phyloP scores from a whole-genome alignment of 805 yeast genomes.

The Candida takata region DNA sequence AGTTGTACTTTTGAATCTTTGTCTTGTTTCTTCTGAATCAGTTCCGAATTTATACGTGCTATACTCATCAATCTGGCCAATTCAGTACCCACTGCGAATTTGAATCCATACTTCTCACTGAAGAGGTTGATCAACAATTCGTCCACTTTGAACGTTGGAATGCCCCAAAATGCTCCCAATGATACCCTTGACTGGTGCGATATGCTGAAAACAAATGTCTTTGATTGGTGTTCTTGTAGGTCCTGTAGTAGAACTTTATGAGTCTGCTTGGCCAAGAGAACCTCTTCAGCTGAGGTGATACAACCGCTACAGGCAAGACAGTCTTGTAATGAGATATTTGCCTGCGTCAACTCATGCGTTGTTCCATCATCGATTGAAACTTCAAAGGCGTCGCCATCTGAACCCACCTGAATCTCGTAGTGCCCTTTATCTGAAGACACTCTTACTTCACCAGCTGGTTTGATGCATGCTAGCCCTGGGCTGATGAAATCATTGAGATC shows the following conservation, averaged over 20 bases:
- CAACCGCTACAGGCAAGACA: conserved; percentile 97
- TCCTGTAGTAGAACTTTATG: conserved; percentile 69
- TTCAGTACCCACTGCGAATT: conserved; percentile 76
- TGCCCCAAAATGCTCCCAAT: conserved; percentile 57
- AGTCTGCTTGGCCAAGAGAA: conserved; percentile 83
- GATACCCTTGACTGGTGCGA: conserved; percentile 86
- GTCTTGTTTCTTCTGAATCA: conserved; percentile 12
- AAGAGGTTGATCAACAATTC: conserved; percentile 52
- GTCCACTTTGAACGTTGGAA: conserved; percentile 54
- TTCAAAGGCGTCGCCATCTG: conserved; percentile 48
- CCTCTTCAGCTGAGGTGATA: conserved; percentile 95
- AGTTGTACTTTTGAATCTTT: conserved; percentile 25
- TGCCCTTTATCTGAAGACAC: conserved; percentile 18
- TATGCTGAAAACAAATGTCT: conserved; percentile 63
- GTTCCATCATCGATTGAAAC: conserved; percentile 54
- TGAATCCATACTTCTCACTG: conserved; percentile 54
- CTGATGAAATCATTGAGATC: conserved; percentile 91
- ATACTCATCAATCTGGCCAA: conserved; percentile 69
- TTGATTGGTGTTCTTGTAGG: conserved; percentile 32
- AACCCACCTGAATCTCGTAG: conserved; percentile 50
- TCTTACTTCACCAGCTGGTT: conserved; percentile 56
- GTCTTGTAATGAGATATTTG: conserved; percentile 84
- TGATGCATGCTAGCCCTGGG: conserved; percentile 92
- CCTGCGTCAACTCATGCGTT: conserved; percentile 50
- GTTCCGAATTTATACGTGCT: conserved; percentile 38